Percentiles rank a stretch among this genome's conserved stretches.
These are phyloP conservation scores for Teunomyces pallodes DNA, from an alignment of 805 yeast genomes.

Conservation along the genomic window DNA sequence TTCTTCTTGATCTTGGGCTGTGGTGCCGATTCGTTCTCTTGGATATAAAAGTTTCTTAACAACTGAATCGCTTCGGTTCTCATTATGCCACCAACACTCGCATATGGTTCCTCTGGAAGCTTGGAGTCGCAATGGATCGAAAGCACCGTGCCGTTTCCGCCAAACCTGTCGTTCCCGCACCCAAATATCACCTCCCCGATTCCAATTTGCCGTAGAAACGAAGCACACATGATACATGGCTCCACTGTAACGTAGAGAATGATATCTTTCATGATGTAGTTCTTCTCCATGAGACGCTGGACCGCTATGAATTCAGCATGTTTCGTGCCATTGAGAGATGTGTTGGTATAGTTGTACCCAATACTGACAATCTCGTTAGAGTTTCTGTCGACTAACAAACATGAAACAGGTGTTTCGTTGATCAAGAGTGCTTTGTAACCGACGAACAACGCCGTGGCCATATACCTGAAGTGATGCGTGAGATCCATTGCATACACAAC, in stretches of 20 bases:
- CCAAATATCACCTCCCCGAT: constrained; percentile 79
- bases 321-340: constrained; percentile 78
- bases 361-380: constrained; percentile 55
- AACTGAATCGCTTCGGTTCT: constrained; percentile 81
- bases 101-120: constrained; percentile 35
- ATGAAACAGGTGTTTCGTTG: constrained; percentile 86
- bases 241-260: constrained; percentile 92
- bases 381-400: constrained; percentile 49
- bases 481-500: constrained; percentile 7
- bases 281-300: constrained; percentile 28
- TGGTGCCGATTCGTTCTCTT: constrained; percentile 85
- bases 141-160: constrained; percentile 91
- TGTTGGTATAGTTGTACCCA: constrained; percentile 86
- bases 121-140: constrained; percentile 34
- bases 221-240: constrained; percentile 98
- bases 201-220: constrained; percentile 79
- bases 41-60: constrained; percentile 78
- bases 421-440: constrained; percentile 62
- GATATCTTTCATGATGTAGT: constrained; percentile 45
- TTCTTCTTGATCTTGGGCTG: constrained; percentile 70
- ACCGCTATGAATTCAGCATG: constrained; percentile 93
- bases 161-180: constrained; percentile 92
- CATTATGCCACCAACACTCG: constrained; percentile 71
- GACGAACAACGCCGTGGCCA: constrained; percentile 51
- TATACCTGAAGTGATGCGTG: constrained; percentile 33